Conservation (phyloP, 164 flowering plant genomes). For the Annona cherimola region DNA sequence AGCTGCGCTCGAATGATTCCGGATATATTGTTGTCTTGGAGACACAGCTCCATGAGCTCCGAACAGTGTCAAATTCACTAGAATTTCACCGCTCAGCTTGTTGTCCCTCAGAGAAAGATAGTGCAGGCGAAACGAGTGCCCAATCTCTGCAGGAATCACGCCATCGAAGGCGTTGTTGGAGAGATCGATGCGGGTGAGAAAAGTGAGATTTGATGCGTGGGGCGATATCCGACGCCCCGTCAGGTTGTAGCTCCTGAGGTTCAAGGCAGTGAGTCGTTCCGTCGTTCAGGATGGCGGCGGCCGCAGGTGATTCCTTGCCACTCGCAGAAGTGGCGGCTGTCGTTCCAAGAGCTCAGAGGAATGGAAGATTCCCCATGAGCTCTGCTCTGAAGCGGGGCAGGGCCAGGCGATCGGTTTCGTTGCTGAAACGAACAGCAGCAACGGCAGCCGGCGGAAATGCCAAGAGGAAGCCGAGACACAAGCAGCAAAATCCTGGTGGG, state of each 20-base stretch:
- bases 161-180: slow-evolving; percentile 31
- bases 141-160: slow-evolving; percentile 25
- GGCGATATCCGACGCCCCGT: slow-evolving; percentile 36
- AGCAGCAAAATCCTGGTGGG: too few relatives aligned
- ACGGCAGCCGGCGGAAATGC: too few relatives aligned
- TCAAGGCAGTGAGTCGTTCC: slow-evolving; percentile 24
- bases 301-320: slow-evolving; percentile 26
- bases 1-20: too few relatives aligned
- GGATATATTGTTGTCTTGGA: too few relatives aligned
- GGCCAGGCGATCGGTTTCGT: slow-evolving; percentile 14
- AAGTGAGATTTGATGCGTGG: slow-evolving; percentile 39
- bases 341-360: slow-evolving; percentile 18
- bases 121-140: slow-evolving; percentile 25
- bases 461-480: too few relatives aligned
- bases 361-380: slow-evolving; percentile 13
- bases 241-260: slow-evolving; percentile 20
- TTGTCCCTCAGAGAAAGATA: slow-evolving; percentile 30
- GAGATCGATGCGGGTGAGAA: slow-evolving; percentile 30
- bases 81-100: slow-evolving; percentile 27
- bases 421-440: too few relatives aligned
- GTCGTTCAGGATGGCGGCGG: neutral
- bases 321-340: slow-evolving; percentile 15
- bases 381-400: slow-evolving; percentile 12
- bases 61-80: slow-evolving; percentile 22
- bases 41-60: too few relatives aligned